Conservation (phyloP, 148 eudicot genomes). For the Rhododendron simsii region DNA sequence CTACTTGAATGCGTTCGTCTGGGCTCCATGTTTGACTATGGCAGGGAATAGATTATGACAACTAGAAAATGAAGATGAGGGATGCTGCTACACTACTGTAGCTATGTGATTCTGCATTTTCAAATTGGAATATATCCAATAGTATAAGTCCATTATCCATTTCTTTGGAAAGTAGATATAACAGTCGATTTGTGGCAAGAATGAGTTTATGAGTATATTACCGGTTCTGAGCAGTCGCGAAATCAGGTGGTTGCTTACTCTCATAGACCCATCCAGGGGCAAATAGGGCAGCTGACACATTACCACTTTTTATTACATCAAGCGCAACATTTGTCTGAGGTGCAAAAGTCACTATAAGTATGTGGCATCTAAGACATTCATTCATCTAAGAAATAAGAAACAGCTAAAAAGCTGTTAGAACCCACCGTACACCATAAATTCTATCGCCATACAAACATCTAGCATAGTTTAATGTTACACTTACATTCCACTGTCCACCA, state of each 20-base stretch:
- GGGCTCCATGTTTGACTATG: not conserved
- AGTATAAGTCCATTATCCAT: not conserved
- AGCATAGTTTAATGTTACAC: slow-evolving; percentile 14
- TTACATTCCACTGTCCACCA: slow-evolving; percentile 87
- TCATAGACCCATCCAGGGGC: slow-evolving; percentile 99
- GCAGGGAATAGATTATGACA: not conserved
- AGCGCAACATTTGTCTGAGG: slow-evolving; percentile 79
- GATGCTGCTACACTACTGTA: not conserved
- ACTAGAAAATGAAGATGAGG: not conserved
- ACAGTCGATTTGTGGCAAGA: not conserved
- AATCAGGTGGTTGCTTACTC: slow-evolving; percentile 79
- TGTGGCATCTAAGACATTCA: not conserved
- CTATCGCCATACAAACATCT: not conserved
- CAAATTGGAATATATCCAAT: not conserved
- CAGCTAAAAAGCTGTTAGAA: not conserved
- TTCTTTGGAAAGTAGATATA: not conserved
- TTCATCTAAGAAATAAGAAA: not conserved
- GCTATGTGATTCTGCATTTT: not conserved
- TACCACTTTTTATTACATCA: slow-evolving; percentile 60
- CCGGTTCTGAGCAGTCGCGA: slow-evolving; percentile 90
- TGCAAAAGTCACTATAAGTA: slow-evolving; percentile 7
- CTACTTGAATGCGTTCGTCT: not conserved
- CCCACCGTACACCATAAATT: not conserved
- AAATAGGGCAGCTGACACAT: slow-evolving; percentile 90
- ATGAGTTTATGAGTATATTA: slow-evolving; percentile 24